phyloP scores from a whole-genome alignment of 345 rosid genomes.

The Ailanthus altissimus region DNA sequence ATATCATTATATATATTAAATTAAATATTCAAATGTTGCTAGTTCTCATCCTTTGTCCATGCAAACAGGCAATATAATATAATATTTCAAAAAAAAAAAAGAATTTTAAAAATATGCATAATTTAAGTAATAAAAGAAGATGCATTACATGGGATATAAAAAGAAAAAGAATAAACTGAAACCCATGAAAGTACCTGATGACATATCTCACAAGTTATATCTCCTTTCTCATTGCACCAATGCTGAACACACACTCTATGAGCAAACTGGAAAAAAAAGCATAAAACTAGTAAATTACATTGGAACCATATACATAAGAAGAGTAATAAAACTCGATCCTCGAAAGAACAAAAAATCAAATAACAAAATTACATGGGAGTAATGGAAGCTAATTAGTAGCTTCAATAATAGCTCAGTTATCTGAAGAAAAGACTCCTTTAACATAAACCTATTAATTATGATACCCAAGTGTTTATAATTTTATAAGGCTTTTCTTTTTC shows the following conservation, averaged over 20 bases:
- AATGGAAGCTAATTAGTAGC: slow-evolving; percentile 1
- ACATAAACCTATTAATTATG: no score
- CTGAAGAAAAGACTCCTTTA: no score
- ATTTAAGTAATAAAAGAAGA: not conserved
- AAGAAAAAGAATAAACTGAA: not conserved
- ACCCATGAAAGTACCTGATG: slow-evolving; percentile 61
- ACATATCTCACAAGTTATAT: slow-evolving; percentile 87
- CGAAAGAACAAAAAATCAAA: not conserved
- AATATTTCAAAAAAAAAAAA: not conserved
- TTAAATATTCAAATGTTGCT: not conserved
- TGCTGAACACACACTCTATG: slow-evolving; percentile 91
- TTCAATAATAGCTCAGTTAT: not conserved
- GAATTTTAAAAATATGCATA: not conserved
- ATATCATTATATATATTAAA: not conserved
- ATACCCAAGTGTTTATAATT: not conserved
- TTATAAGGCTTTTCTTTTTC: not conserved
- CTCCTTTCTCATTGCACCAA: slow-evolving; percentile 96
- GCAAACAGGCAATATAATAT: not conserved
- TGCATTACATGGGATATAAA: not conserved
- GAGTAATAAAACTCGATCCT: not conserved
- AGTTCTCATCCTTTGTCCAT: not conserved
- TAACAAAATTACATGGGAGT: not conserved
- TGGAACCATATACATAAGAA: not conserved
- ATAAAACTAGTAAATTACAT: not conserved
- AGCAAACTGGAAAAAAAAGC: slow-evolving; percentile 59